Evolutionary conservation across 1,284 basidiomycete species (phyloP).

Genomic region (Tilletia caries): DNA sequence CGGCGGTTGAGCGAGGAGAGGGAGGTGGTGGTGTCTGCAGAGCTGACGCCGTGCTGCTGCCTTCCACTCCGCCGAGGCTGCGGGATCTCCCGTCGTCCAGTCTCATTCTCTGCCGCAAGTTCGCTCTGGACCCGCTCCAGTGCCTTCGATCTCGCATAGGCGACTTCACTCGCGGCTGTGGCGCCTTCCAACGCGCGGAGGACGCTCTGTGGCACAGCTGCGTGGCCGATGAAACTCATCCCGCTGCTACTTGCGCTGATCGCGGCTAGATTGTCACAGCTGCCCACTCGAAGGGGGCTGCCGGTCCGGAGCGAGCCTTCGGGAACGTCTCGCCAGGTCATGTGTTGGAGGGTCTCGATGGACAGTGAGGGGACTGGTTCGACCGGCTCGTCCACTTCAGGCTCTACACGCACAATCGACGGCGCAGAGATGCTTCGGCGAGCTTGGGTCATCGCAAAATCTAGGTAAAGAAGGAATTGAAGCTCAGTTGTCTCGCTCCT

Average conservation of each 20-base stretch:
- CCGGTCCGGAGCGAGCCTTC: slow-evolving; percentile 6
- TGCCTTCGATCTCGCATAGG: not conserved
- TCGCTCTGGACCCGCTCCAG: not conserved
- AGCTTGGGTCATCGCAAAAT: not conserved
- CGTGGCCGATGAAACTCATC: not conserved
- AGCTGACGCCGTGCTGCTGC: not conserved
- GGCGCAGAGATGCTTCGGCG: too few species aligned
- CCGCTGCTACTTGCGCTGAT: slow-evolving; percentile 5
- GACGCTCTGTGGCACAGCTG: not conserved
- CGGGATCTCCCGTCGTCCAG: not conserved
- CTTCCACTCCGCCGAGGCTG: not conserved
- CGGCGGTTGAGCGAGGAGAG: too few species aligned
- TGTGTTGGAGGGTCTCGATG: not conserved
- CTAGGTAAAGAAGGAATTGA: not conserved
- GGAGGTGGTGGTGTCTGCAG: too few species aligned
- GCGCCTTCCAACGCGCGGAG: not conserved
- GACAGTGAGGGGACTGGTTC: not conserved
- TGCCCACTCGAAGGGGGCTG: not conserved
- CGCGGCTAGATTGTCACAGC: slow-evolving; percentile 2
- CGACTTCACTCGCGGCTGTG: too few species aligned
- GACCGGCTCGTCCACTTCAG: too few species aligned
- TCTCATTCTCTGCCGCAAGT: not conserved
- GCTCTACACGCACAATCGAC: too few species aligned
- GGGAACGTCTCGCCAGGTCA: slow-evolving; percentile 3
- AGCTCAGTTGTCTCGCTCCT: too few species aligned